Evolutionary conservation across 2,329 filamentous ascomycete genomes (phyloP).

Genomic region (Metarhizium brunneum): DNA sequence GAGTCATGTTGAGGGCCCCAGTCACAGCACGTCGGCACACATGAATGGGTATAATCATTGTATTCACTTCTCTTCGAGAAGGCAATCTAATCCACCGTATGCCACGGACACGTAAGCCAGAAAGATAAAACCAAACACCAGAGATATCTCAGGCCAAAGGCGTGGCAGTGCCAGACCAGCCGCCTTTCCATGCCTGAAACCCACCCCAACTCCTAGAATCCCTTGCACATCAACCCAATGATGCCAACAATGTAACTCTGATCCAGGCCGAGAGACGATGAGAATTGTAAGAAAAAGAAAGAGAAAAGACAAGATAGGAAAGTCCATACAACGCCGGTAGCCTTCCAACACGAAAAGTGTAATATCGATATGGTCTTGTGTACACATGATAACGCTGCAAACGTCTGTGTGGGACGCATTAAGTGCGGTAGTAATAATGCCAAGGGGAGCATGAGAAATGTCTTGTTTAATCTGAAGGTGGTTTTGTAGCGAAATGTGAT

Average conservation of each 20-base stretch:
- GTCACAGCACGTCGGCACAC: too few relatives aligned
- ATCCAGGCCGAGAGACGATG: neutral
- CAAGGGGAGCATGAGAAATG: neutral
- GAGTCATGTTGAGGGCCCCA: too few relatives aligned
- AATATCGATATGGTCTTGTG: neutral
- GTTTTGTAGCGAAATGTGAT: neutral
- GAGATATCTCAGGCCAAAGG: slow-evolving; percentile 1
- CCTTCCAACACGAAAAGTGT: neutral
- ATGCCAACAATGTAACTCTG: neutral
- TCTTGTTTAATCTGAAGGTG: neutral
- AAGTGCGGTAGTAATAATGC: neutral
- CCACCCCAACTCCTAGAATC: slow-evolving; percentile 4
- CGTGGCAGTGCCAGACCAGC: slow-evolving; percentile 3
- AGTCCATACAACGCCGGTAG: neutral
- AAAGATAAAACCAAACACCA: slow-evolving; percentile 2
- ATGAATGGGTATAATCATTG: neutral
- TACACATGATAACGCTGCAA: slow-evolving; percentile 3
- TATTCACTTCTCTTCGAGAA: neutral
- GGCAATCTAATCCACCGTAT: slow-evolving; percentile 1
- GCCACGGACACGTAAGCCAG: neutral
- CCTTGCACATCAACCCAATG: neutral
- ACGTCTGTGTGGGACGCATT: slow-evolving; percentile 6
- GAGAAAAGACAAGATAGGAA: neutral
- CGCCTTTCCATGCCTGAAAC: neutral
- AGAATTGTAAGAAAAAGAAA: neutral